Conservation (phyloP, 2,329 filamentous ascomycete species). For the Elsinoe australis region DNA sequence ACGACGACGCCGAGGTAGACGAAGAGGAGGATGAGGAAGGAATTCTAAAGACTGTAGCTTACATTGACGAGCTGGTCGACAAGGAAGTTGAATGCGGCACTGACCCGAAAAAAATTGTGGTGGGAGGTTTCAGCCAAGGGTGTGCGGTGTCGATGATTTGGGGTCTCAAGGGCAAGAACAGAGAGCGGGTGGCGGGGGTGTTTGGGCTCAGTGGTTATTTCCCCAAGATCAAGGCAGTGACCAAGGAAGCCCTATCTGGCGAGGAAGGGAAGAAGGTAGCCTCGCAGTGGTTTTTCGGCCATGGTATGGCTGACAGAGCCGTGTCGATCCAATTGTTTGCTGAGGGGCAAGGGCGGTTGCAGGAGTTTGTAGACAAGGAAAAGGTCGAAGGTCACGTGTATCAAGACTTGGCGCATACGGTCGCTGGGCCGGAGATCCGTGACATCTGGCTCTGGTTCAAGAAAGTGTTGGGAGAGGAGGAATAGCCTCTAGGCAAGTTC, state of each 20-base stretch:
- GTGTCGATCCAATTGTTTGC: slow-evolving; percentile 8
- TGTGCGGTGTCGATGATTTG: slow-evolving; percentile 3
- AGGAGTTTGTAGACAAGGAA: slow-evolving; percentile 11
- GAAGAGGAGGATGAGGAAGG: slow-evolving; percentile 10
- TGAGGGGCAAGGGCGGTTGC: slow-evolving; percentile 2
- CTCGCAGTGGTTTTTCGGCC: slow-evolving; percentile 3
- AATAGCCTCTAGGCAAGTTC: not conserved
- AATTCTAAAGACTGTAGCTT: not conserved
- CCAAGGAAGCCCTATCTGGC: not conserved
- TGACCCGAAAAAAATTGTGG: slow-evolving; percentile 4
- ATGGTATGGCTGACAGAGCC: slow-evolving; percentile 10
- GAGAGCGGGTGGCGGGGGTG: slow-evolving; percentile 2
- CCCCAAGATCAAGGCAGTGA: slow-evolving; percentile 6
- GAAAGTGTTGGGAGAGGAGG: slow-evolving; percentile 6
- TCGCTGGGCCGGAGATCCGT: slow-evolving; percentile 12
- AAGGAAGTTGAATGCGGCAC: not conserved
- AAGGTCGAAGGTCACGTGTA: slow-evolving; percentile 6
- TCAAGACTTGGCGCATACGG: slow-evolving; percentile 10
- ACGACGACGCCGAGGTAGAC: slow-evolving; percentile 3
- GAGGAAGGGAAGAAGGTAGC: not conserved
- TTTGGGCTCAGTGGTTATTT: slow-evolving; percentile 10
- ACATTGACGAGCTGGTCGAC: slow-evolving; percentile 4
- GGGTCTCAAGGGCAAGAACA: slow-evolving; percentile 8
- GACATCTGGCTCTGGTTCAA: slow-evolving; percentile 14
- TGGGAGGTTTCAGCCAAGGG: slow-evolving; percentile 10